Evolutionary conservation across 2,329 filamentous ascomycete species (phyloP).

Genomic region (Penicillium vulpinum): DNA sequence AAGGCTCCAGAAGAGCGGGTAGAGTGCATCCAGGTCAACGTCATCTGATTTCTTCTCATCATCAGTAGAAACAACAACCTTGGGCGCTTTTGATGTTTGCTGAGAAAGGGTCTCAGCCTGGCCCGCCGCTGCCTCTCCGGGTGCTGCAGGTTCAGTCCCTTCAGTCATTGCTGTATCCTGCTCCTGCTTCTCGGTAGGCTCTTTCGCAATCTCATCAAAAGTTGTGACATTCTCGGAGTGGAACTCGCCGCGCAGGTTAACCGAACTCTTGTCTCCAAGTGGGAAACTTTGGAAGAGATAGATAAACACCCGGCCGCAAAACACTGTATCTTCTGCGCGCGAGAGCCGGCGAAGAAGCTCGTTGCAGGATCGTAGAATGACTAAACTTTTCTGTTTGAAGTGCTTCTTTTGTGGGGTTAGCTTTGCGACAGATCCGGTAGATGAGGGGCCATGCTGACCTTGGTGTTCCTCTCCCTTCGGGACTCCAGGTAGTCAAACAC

Average conservation of each 20-base stretch:
- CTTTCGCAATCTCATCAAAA: slow-evolving; percentile 63
- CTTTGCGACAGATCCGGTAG: slow-evolving; percentile 1
- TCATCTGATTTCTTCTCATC: slow-evolving; percentile 35
- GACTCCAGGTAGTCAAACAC: slow-evolving; percentile 97
- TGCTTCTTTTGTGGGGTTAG: slow-evolving; percentile 52
- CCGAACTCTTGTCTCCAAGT: slow-evolving; percentile 92
- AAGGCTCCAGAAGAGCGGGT: slow-evolving; percentile 90
- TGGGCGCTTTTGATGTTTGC: slow-evolving; percentile 23
- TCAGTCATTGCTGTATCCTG: slow-evolving; percentile 67
- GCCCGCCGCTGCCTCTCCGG: slow-evolving; percentile 31
- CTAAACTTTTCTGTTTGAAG: slow-evolving; percentile 79
- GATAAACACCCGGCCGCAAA: slow-evolving; percentile 96
- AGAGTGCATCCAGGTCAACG: slow-evolving; percentile 72
- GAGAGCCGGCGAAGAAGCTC: slow-evolving; percentile 90
- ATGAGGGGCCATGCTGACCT: slow-evolving; percentile 49
- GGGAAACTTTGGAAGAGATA: slow-evolving; percentile 99
- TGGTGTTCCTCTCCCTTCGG: slow-evolving; percentile 80
- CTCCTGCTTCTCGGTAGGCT: slow-evolving; percentile 45
- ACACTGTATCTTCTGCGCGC: slow-evolving; percentile 94
- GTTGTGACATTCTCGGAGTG: slow-evolving; percentile 92
- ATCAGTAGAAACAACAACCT: slow-evolving; percentile 26
- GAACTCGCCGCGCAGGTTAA: slow-evolving; percentile 93
- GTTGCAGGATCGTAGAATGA: slow-evolving; percentile 92
- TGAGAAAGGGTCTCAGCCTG: slow-evolving; percentile 16
- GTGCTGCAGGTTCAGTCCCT: slow-evolving; percentile 36